Evolutionary conservation across 225 moss, liverwort and hornwort species (phyloP).

Genomic region (Bryoerythrophyllum caledonicum): DNA sequence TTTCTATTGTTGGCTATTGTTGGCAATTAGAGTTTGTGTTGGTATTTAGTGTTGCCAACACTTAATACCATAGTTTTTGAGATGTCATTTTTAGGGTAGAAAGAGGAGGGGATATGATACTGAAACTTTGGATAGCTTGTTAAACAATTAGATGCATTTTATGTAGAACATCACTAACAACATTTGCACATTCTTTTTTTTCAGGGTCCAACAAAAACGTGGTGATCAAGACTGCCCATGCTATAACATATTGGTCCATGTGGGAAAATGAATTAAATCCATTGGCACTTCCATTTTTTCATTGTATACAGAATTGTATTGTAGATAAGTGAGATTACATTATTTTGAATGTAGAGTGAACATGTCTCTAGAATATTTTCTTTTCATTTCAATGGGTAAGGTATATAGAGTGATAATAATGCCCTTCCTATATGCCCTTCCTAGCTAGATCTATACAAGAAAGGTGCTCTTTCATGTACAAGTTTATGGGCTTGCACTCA

Average conservation of each 20-base stretch:
- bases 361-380: background rate
- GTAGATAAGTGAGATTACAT: constrained; percentile 11
- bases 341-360: background rate
- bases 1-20: too few relatives aligned
- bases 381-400: background rate
- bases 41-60: too few relatives aligned
- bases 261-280: background rate
- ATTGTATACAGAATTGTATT: background rate
- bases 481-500: too few relatives aligned
- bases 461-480: background rate
- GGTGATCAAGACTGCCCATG: background rate
- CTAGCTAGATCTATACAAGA: background rate
- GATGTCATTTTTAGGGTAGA: too few relatives aligned
- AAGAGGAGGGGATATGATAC: too few relatives aligned
- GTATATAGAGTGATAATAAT: background rate
- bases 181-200: background rate
- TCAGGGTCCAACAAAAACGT: constrained; percentile 2
- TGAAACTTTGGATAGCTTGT: too few relatives aligned
- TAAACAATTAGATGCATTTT: background rate
- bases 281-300: constrained; percentile 14
- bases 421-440: background rate
- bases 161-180: background rate
- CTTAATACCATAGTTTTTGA: too few relatives aligned
- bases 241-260: background rate
- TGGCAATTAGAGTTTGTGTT: too few relatives aligned